Conservation (phyloP, 2,329 filamentous ascomycete genomes). For the Ceratocystis albifundus region DNA sequence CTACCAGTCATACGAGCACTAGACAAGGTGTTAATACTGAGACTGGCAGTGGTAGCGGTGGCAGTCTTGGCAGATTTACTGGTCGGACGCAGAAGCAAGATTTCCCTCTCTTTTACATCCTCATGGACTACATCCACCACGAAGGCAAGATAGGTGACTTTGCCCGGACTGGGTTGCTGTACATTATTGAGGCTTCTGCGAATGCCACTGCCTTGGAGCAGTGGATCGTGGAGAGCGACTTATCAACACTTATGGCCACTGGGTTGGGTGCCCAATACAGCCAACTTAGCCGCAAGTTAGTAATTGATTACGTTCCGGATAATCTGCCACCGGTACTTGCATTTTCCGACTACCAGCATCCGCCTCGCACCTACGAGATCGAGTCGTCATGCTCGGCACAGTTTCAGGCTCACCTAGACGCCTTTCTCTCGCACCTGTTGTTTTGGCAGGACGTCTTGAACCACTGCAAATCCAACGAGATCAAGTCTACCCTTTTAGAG, state of each 20-base stretch:
- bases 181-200: conserved; percentile 88
- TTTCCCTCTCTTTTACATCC: conserved; percentile 87
- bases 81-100: conserved; percentile 80
- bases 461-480: conserved; percentile 82
- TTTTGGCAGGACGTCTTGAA: conserved; percentile 99
- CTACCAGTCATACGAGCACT: conserved; percentile 17
- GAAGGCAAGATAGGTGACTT: conserved; percentile 94
- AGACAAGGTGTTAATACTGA: conserved; percentile 10
- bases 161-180: conserved; percentile 82
- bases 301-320: conserved; percentile 63
- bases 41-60: conserved; percentile 36
- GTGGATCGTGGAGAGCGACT: conserved; percentile 94
- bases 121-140: conserved; percentile 94
- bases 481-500: conserved; percentile 84
- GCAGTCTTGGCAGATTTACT: conserved; percentile 62
- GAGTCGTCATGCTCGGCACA: conserved; percentile 62
- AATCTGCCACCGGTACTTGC: conserved; percentile 72
- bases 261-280: conserved; percentile 69
- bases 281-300: conserved; percentile 62
- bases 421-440: conserved; percentile 84
- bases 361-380: conserved; percentile 56
- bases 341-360: conserved; percentile 77
- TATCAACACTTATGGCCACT: conserved; percentile 94
- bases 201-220: conserved; percentile 72
- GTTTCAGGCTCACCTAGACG: conserved; percentile 77